Conservation (phyloP, 805 yeast species). For the Metschnikowia hibisci region DNA sequence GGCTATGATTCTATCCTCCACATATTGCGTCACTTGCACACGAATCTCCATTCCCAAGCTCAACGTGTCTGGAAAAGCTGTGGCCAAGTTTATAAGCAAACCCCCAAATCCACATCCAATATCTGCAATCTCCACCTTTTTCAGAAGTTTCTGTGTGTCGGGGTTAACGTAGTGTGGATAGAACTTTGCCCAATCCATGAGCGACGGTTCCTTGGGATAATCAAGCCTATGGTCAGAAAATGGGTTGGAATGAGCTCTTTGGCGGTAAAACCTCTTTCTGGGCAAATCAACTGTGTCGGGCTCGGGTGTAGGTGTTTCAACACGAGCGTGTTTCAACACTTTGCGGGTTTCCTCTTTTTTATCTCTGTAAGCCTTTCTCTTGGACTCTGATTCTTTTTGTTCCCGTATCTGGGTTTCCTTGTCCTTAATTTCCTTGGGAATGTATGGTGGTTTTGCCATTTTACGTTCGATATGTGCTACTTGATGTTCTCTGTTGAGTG, state of each 20-base stretch:
- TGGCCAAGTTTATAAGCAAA: constrained; percentile 71
- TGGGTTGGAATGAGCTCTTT: constrained; percentile 96
- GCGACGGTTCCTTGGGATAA: constrained; percentile 75
- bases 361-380: constrained; percentile 48
- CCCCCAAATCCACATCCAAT: constrained; percentile 99
- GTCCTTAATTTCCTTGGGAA: constrained; percentile 11
- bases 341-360: constrained; percentile 43
- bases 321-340: constrained; percentile 42
- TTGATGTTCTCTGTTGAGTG: no score
- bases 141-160: constrained; percentile 38
- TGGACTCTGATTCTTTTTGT: constrained; percentile 23
- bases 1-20: constrained; percentile 91
- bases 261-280: constrained; percentile 83
- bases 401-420: constrained; percentile 19
- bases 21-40: constrained; percentile 95
- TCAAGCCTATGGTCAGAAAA: constrained; percentile 92
- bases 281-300: constrained; percentile 54
- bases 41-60: constrained; percentile 96
- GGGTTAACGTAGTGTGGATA: constrained; percentile 60
- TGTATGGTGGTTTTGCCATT: constrained; percentile 14
- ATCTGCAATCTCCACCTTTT: constrained; percentile 82
- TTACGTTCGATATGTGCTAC: background rate
- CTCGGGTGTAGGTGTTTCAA: constrained; percentile 32
- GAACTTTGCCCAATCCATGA: constrained; percentile 81
- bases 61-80: constrained; percentile 66